Conservation (phyloP, 495 filamentous ascomycete species). For the Durotheca rogersii region DNA sequence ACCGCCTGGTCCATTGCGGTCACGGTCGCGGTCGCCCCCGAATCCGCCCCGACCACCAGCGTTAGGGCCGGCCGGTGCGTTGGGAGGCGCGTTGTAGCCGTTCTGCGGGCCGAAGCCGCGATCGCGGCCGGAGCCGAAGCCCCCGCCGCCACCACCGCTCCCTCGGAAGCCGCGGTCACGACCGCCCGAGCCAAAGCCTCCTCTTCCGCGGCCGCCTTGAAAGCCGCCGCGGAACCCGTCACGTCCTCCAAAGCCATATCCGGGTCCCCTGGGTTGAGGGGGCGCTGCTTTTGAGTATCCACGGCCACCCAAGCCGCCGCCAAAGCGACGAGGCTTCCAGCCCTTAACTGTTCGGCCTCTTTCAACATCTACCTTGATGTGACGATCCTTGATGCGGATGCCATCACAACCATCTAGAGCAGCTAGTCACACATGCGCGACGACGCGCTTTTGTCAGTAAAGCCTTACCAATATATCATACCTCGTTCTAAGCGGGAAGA, state of each 20-base stretch:
- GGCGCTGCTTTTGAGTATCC: slow-evolving; percentile 85
- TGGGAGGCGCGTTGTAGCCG: slow-evolving; percentile 61
- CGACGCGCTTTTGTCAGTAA: slow-evolving; percentile 59
- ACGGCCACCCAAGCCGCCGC: slow-evolving; percentile 88
- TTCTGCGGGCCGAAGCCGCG: slow-evolving; percentile 57
- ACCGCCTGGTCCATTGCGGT: slow-evolving; percentile 49
- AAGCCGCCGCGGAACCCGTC: slow-evolving; percentile 57
- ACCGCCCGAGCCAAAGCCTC: slow-evolving; percentile 55
- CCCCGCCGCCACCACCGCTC: slow-evolving; percentile 56
- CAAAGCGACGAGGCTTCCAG: slow-evolving; percentile 90
- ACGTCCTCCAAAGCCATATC: slow-evolving; percentile 65
- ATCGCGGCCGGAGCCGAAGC: slow-evolving; percentile 57
- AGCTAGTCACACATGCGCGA: slow-evolving; percentile 57
- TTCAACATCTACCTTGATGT: slow-evolving; percentile 93
- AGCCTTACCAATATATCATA: slow-evolving; percentile 50
- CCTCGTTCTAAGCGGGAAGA: slow-evolving; percentile 34
- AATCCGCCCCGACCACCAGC: slow-evolving; percentile 61
- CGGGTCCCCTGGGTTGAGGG: slow-evolving; percentile 72
- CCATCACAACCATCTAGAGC: slow-evolving; percentile 69
- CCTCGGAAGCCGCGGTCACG: slow-evolving; percentile 54
- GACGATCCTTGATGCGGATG: slow-evolving; percentile 86
- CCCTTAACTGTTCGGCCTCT: slow-evolving; percentile 91
- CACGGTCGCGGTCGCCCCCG: slow-evolving; percentile 47
- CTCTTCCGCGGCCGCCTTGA: slow-evolving; percentile 57
- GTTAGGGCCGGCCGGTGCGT: slow-evolving; percentile 79